A percentile compares a stretch with the other conserved stretches of the same genome.
Conservation (phyloP, 331 rosid genomes). For the Quercus lobata region DNA sequence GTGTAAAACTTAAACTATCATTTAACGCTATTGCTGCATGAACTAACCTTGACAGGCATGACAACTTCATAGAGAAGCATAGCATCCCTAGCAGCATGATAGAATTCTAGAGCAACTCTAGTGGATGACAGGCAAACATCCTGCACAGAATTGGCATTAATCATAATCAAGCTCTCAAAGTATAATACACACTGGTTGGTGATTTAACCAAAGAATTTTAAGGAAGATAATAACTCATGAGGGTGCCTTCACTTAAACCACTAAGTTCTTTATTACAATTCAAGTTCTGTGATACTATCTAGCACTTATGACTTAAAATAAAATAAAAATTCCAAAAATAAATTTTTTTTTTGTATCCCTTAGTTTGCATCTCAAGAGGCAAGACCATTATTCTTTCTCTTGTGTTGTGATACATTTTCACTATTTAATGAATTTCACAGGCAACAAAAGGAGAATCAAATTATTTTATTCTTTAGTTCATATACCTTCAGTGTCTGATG, state of each 20-base stretch:
- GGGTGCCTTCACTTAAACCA: not conserved
- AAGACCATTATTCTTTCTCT: not conserved
- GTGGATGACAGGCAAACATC: slow-evolving; percentile 88
- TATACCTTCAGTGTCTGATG: slow-evolving; percentile 84
- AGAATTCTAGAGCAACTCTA: slow-evolving; percentile 89
- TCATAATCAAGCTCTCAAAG: slow-evolving; percentile 15
- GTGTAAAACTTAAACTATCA: not conserved
- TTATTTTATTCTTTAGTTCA: not conserved
- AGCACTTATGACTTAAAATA: not conserved
- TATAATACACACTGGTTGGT: not conserved
- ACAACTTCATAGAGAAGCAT: slow-evolving; percentile 90
- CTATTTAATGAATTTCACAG: not conserved
- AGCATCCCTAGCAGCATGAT: slow-evolving; percentile 80
- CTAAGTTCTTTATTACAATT: not conserved
- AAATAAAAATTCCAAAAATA: not conserved
- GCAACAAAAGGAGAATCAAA: not conserved
- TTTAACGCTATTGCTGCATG: slow-evolving; percentile 18
- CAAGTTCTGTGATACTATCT: not conserved
- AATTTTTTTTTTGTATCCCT: not conserved
- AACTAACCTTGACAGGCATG: slow-evolving; percentile 91
- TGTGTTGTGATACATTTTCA: not conserved
- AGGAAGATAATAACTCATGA: not conserved
- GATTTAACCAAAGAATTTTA: slow-evolving; percentile 3
- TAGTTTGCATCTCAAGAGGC: not conserved
- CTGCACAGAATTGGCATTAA: slow-evolving; percentile 39